A percentile compares a stretch with the other conserved stretches of the same genome.
These are phyloP conservation scores for Rhodocollybia butyracea DNA, from an alignment of 768 basidiomycete genomes.

Conservation along the genomic window DNA sequence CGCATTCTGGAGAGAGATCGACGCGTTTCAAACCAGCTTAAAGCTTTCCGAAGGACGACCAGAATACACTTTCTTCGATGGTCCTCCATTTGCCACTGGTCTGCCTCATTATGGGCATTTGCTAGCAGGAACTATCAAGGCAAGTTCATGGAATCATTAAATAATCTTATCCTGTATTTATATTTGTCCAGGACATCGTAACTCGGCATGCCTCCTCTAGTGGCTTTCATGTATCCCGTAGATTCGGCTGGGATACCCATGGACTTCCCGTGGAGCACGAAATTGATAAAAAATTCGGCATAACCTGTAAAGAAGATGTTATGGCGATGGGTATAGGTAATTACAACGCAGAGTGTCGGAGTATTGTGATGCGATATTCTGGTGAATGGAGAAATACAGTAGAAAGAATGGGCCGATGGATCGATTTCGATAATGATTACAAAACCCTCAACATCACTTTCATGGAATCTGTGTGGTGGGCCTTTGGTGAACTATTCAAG, in stretches of 20 bases:
- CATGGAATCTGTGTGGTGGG: constrained; percentile 99
- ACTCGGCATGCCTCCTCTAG: constrained; percentile 94
- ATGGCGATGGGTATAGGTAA: constrained; percentile 93
- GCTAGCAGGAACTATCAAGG: constrained; percentile 91
- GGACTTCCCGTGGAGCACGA: constrained; percentile 98
- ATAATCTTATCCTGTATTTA: too few species aligned
- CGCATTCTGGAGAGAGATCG: constrained; percentile 91
- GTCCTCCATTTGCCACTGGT: constrained; percentile 96
- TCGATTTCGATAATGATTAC: constrained; percentile 99
- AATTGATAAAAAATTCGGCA: constrained; percentile 94
- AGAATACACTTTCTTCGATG: constrained; percentile 94
- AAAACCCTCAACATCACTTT: constrained; percentile 91
- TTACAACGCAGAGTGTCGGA: constrained; percentile 95
- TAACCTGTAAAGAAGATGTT: constrained; percentile 92
- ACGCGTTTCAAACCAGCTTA: constrained; percentile 93
- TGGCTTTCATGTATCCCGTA: constrained; percentile 87
- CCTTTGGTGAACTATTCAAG: constrained; percentile 90
- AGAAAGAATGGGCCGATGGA: constrained; percentile 98
- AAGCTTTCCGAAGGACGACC: constrained; percentile 90
- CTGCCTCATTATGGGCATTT: constrained; percentile 95
- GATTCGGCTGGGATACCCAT: constrained; percentile 99
- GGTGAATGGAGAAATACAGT: constrained; percentile 93
- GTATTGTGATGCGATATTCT: constrained; percentile 96
- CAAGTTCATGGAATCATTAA: too few species aligned
- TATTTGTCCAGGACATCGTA: constrained; percentile 82